Evolutionary conservation across 2,329 filamentous ascomycete genomes (phyloP), one percentile per base, ranked within the genome.

Genomic region (Colletotrichum endophyticum): DNA sequence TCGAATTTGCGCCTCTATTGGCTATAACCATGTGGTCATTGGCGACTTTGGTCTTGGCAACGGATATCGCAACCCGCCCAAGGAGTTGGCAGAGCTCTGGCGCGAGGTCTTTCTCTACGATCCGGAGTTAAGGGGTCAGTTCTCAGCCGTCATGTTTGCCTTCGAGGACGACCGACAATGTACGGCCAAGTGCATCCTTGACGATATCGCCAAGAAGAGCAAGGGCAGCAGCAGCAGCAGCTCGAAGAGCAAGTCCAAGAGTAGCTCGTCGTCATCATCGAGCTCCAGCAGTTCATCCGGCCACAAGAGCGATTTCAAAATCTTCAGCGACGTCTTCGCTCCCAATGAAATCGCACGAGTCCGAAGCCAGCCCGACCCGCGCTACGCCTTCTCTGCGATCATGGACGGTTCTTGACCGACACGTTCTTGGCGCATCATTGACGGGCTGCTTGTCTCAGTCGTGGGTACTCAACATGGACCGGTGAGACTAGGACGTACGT

Each of bases 1-100:
- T 22, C 90, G 92, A 63, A 95, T 95, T 78, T 94, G 94, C 78
- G 90, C 90, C 22, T 91, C 89, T 80, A 89, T 91, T 79, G 86
- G 87, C 74, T 91, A 92, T 80, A 85, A 87, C 56, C 88, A 89
- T 75, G 86, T 94, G 27, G 90, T 92, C 67, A 89, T 94, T 74
- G 91, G 91, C 27, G 92, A 92, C 78, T 94, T 93, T 81, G 92
- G 92, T 3, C 86, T 93, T 8, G 92, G 92, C 62, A 92, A 92
- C 77, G 87, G 88, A 49, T 91, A 91, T 81, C 89, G 91, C 79
- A 94, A 94, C 82, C 92, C 92, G 56, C 90, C 92, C 1, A 88
- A 89, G 80, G 92, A 93, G 82, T 86, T 94, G 70, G 92, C 92
- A 39, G 89, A 91, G 82, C 87, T 94, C 66, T 94, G 92, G 92